Conservation (phyloP, 306 rosid species). For the Astragalus glycyphyllos region DNA sequence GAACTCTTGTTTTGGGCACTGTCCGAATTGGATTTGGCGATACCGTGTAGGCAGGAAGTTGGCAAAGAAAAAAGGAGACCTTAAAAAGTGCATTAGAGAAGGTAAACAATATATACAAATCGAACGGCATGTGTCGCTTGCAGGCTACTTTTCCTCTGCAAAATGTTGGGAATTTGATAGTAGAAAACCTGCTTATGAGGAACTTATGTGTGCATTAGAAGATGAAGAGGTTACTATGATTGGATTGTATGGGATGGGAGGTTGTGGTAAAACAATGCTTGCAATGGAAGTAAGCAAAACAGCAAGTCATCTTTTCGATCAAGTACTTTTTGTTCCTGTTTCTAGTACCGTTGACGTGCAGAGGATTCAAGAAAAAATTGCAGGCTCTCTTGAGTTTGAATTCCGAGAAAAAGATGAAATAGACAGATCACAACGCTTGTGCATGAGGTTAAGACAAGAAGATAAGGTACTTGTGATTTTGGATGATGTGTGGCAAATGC, state of each 20-base stretch:
- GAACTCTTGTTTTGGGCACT: constrained; percentile 3
- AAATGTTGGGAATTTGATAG: background rate
- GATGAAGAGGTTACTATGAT: constrained; percentile 26
- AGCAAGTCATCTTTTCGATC: constrained; percentile 19
- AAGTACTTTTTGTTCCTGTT: constrained; percentile 28
- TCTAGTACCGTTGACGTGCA: constrained; percentile 16
- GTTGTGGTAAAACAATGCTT: constrained; percentile 37
- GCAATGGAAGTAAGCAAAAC: constrained; percentile 30
- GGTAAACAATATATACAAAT: constrained; percentile 9
- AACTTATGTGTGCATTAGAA: constrained; percentile 27
- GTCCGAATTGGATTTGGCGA: constrained; percentile 33
- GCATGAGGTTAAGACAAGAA: constrained; percentile 29
- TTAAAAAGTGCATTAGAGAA: background rate
- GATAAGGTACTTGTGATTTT: constrained; percentile 30
- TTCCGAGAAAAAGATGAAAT: constrained; percentile 19
- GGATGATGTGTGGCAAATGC: constrained; percentile 34
- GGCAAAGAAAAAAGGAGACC: background rate
- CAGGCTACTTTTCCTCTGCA: background rate
- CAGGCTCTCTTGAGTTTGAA: constrained; percentile 29
- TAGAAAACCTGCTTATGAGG: constrained; percentile 27
- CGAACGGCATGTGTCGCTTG: constrained; percentile 21
- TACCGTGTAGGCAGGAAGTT: constrained; percentile 21
- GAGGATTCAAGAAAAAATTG: constrained; percentile 31
- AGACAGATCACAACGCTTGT: constrained; percentile 20
- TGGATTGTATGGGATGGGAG: constrained; percentile 38